Evolutionary conservation across 805 yeast species (phyloP).

Genomic region (Nakazawaea laoshanensis): DNA sequence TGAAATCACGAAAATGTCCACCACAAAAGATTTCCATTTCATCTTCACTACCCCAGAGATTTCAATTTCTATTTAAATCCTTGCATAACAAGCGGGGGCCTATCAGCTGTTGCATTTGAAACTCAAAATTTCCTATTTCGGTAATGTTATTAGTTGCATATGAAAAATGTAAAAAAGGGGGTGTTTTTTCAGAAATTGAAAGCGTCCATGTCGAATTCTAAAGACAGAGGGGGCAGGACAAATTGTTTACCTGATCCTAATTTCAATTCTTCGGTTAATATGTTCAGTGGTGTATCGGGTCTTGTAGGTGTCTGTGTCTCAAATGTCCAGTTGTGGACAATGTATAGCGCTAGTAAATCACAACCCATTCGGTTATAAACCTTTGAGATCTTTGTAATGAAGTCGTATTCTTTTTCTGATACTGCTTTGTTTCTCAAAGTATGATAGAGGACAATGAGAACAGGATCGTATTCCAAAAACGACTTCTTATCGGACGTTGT

Average conservation of each 20-base stretch:
- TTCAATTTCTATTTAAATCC: too few relatives aligned
- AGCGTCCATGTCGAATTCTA: constrained; percentile 73
- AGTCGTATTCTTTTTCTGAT: constrained; percentile 44
- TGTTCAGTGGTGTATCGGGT: neutral
- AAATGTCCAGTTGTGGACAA: constrained; percentile 66
- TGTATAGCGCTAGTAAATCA: constrained; percentile 59
- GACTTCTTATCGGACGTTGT: constrained; percentile 23
- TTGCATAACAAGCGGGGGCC: too few relatives aligned
- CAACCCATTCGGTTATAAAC: constrained; percentile 89
- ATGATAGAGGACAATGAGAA: constrained; percentile 56
- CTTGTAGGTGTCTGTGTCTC: constrained; percentile 10
- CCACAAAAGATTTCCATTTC: too few relatives aligned
- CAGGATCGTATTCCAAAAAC: constrained; percentile 74
- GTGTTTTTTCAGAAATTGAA: constrained; percentile 39
- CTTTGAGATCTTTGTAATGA: constrained; percentile 52
- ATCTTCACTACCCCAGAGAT: too few relatives aligned
- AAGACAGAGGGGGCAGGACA: constrained; percentile 26
- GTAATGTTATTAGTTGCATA: constrained; percentile 4
- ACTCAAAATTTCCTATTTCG: constrained; percentile 4
- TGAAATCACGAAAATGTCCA: too few relatives aligned
- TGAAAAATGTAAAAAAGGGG: too few relatives aligned
- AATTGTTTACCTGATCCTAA: constrained; percentile 1
- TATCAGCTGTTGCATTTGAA: too few relatives aligned
- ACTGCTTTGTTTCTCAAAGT: constrained; percentile 43
- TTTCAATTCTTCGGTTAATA: constrained; percentile 3